These are phyloP conservation scores for Mrakiaceae sp. DNA, from an alignment of 1,284 basidiomycete species.

Conservation along the genomic window DNA sequence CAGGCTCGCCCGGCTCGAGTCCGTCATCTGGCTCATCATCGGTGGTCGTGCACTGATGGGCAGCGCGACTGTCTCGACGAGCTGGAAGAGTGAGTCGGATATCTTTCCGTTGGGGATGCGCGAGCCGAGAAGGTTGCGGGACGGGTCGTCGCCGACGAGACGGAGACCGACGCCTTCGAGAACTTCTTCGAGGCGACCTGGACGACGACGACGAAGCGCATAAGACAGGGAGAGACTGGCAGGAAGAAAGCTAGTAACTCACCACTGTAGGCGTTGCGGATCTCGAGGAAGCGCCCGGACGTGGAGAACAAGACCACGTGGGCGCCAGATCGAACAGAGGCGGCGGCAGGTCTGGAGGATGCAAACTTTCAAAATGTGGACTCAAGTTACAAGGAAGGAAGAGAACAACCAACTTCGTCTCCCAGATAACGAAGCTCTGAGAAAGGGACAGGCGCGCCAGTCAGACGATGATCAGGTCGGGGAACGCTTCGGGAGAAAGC, in stretches of 20 bases:
- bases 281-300: constrained; percentile 3
- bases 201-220: no score
- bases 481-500: not conserved
- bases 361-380: no score
- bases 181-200: not conserved
- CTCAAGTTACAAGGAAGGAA: no score
- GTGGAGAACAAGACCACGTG: constrained; percentile 6
- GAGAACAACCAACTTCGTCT: not conserved
- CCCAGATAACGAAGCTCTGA: constrained; percentile 7
- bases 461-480: not conserved
- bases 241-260: no score
- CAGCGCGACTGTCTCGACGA: not conserved
- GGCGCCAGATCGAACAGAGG: not conserved
- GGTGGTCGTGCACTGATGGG: no score
- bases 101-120: not conserved
- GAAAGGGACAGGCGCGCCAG: not conserved
- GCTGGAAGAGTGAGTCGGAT: not conserved
- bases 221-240: no score
- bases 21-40: no score
- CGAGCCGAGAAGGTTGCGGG: not conserved
- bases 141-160: not conserved
- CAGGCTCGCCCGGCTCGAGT: no score
- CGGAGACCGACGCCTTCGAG: not conserved
- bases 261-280: not conserved
- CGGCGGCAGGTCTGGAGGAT: not conserved